phyloP scores from a whole-genome alignment of 2,329 filamentous ascomycete species.

The Monilinia vaccinii-corymbosi region DNA sequence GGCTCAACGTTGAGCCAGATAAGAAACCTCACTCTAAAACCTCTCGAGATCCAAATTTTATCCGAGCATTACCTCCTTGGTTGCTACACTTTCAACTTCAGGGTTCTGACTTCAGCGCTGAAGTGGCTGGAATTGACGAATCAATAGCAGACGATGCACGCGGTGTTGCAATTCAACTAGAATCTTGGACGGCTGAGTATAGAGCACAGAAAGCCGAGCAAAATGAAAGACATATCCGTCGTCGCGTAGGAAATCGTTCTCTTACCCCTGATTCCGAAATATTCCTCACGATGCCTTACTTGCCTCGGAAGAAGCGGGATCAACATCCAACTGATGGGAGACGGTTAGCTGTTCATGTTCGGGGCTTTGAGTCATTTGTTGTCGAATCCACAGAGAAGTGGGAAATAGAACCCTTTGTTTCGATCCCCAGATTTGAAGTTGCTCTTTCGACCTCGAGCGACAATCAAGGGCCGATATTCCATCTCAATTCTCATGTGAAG shows the following conservation, averaged over 20 bases:
- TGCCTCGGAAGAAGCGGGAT: conserved; percentile 43
- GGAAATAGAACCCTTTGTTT: conserved; percentile 78
- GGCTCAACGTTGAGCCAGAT: conserved; percentile 58
- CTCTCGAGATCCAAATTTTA: conserved; percentile 52
- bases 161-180: conserved; percentile 77
- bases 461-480: conserved; percentile 76
- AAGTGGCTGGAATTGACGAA: conserved; percentile 81
- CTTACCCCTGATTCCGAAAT: conserved; percentile 59
- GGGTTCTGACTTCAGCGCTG: conserved; percentile 79
- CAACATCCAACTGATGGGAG: conserved; percentile 61
- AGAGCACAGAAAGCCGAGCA: conserved; percentile 68
- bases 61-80: conserved; percentile 77
- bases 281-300: conserved; percentile 40
- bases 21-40: conserved; percentile 43
- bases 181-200: conserved; percentile 84
- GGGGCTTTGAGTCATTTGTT: conserved; percentile 81
- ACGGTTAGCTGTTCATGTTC: conserved; percentile 68
- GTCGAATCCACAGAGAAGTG: conserved; percentile 79
- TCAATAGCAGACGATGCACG: conserved; percentile 73
- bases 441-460: conserved; percentile 80
- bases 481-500: conserved; percentile 73
- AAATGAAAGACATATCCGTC: conserved; percentile 44
- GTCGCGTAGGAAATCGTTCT: conserved; percentile 66
- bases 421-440: conserved; percentile 78
- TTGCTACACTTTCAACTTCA: conserved; percentile 75